A percentile compares a stretch with the other conserved stretches of the same genome.
Conservation (phyloP, 192 early-diverging fungal species). For the Umbelopsis sp. region DNA sequence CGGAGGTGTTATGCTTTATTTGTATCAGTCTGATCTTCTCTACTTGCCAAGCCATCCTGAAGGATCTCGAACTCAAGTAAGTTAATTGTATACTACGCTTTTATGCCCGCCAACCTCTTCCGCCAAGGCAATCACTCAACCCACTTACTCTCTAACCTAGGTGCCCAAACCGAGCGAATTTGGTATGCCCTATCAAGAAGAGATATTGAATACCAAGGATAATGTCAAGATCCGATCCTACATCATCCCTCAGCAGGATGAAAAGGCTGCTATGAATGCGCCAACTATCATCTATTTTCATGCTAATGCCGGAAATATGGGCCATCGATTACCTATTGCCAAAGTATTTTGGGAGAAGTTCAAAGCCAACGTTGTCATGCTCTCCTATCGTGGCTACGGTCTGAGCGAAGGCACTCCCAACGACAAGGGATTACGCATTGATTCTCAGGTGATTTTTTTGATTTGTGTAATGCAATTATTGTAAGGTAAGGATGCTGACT, state of each 20-base stretch:
- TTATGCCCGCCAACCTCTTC: not conserved
- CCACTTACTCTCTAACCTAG: conserved; percentile 33
- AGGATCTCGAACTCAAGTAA: conserved; percentile 54
- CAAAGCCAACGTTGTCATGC: conserved; percentile 87
- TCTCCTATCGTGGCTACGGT: conserved; percentile 94
- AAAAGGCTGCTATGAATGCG: conserved; percentile 53
- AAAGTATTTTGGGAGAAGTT: conserved; percentile 64
- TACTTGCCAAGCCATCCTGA: conserved; percentile 70
- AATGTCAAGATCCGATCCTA: conserved; percentile 80
- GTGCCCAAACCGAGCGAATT: conserved; percentile 72
- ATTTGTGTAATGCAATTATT: not conserved
- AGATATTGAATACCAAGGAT: conserved; percentile 80
- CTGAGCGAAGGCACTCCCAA: conserved; percentile 79
- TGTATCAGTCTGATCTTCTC: conserved; percentile 79
- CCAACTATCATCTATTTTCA: conserved; percentile 91
- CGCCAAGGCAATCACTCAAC: not conserved
- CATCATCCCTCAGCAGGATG: conserved; percentile 65
- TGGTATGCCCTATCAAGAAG: conserved; percentile 64
- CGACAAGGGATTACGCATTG: conserved; percentile 85
- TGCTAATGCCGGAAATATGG: conserved; percentile 53
- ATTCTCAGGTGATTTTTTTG: conserved; percentile 64
- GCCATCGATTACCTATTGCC: conserved; percentile 93
- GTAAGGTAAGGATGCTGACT: not conserved
- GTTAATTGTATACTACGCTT: not conserved
- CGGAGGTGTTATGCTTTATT: conserved; percentile 57